Conservation (phyloP, 164 flowering plant genomes). For the Malania oleifera region DNA sequence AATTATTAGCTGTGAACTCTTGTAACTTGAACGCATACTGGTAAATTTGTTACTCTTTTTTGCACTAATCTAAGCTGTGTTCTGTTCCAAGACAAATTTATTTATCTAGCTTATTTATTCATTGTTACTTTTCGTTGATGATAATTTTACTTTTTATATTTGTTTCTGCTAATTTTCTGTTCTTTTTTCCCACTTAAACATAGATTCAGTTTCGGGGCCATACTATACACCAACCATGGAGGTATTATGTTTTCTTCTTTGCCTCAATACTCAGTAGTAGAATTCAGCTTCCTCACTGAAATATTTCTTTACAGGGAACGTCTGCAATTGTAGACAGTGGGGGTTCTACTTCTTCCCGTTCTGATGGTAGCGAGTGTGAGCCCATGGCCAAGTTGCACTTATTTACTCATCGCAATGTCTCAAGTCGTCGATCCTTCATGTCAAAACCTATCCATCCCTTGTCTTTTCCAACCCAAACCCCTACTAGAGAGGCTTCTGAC, state of each 20-base stretch:
- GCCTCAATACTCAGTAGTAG: neutral
- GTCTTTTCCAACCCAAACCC: conserved; percentile 33
- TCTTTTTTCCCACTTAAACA: conserved; percentile 6
- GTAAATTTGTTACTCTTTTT: too few relatives aligned
- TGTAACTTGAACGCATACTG: too few relatives aligned
- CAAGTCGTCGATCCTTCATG: conserved; percentile 65
- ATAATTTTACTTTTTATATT: neutral
- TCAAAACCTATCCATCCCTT: conserved; percentile 83
- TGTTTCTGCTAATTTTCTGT: conserved; percentile 7
- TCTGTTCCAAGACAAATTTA: too few relatives aligned
- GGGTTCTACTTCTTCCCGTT: conserved; percentile 63
- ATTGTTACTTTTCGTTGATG: too few relatives aligned
- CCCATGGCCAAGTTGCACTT: conserved; percentile 29
- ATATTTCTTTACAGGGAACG: conserved; percentile 47
- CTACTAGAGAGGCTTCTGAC: conserved; percentile 31
- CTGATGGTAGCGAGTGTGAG: conserved; percentile 80
- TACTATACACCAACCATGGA: conserved; percentile 44
- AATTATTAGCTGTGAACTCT: too few relatives aligned
- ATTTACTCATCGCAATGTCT: conserved; percentile 44
- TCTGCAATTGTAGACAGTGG: conserved; percentile 46
- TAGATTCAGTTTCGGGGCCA: conserved; percentile 41
- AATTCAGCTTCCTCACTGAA: conserved; percentile 1
- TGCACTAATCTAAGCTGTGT: too few relatives aligned
- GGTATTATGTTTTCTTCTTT: conserved; percentile 36
- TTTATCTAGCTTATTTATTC: too few relatives aligned